Percentiles rank a stretch among this genome's conserved stretches.
Evolutionary conservation across 306 rosid species (phyloP).

Genomic region (Pachyrhizus erosus): DNA sequence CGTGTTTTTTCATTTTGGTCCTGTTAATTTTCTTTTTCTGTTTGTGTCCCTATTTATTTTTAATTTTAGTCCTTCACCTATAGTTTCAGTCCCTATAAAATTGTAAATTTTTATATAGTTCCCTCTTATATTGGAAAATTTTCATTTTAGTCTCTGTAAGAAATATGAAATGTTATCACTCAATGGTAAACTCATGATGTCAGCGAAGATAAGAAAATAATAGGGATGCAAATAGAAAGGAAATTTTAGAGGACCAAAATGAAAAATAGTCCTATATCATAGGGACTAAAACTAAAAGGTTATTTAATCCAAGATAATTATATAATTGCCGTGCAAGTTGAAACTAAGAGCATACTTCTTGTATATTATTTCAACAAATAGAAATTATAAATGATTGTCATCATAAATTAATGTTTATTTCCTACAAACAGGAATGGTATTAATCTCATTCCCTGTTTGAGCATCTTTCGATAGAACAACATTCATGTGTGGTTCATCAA

Average conservation of each 20-base stretch:
- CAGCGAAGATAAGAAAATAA: neutral
- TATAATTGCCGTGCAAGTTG: neutral
- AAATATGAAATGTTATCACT: neutral
- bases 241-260: neutral
- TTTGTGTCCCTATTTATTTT: neutral
- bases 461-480: neutral
- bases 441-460: neutral
- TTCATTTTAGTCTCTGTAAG: neutral
- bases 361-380: neutral
- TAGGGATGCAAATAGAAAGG: neutral
- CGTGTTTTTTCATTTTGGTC: neutral
- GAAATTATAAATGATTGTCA: neutral
- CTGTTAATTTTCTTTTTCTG: neutral
- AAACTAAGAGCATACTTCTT: neutral
- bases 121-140: neutral
- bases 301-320: neutral
- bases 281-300: neutral
- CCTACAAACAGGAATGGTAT: neutral
- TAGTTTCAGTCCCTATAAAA: neutral
- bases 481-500: neutral
- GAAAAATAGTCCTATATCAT: neutral
- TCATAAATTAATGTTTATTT: neutral
- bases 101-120: too few species aligned
- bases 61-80: neutral
- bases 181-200: neutral